Base-by-base conservation (phyloP, 352 stramenopile genomes). In the Blastocystis sp. region DNA sequence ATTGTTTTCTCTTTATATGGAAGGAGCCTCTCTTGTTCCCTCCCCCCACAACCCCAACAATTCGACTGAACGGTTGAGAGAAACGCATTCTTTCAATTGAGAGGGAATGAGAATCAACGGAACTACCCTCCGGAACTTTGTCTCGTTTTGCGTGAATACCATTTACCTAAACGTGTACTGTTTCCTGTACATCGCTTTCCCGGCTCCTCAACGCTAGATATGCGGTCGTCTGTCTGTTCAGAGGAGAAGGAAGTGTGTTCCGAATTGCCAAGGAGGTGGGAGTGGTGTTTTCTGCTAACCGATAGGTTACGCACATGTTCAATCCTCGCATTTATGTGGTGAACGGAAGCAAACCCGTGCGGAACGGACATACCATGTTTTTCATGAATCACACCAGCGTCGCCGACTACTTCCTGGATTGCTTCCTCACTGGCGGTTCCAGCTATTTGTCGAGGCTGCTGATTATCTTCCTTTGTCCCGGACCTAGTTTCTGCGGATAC, bases 321-420 rank as follows among this genome's bases (percentile, higher is more conserved):
- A 53, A 84, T 53, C 74, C 74, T 45, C 74, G 74, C 5, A 69
- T 84, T 28, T 84, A 67, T 84, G 74, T 84, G 19, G 56, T 64
- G 7, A 64, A 69, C 34, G 53, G 45, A 17, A 69, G 52, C 11
- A 84, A 84, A 17, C 74, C 74, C 2, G 61, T 88, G 11, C 78
- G 67, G 14, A 78, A 34, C 7, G 78, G 78, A 10, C 45, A 76
- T 28, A 88, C 78, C 62, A 88, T 88, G 78, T 88, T 62, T 28
- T 88, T 88, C 43, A 62, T 76, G 28, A 88, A 88, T 78, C 78
- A 88, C 78, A 45, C 43, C 23, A 69, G 43, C 17, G 79, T 62
- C 41, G 78, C 78, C 23, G 78, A 88, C 41, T 88, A 67, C 62
- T 88, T 88, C 66, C 48, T 79, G 7, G 78, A 84, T 28, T 84